Conservation (phyloP, 352 stramenopile genomes). For the Pythium oligandrum region DNA sequence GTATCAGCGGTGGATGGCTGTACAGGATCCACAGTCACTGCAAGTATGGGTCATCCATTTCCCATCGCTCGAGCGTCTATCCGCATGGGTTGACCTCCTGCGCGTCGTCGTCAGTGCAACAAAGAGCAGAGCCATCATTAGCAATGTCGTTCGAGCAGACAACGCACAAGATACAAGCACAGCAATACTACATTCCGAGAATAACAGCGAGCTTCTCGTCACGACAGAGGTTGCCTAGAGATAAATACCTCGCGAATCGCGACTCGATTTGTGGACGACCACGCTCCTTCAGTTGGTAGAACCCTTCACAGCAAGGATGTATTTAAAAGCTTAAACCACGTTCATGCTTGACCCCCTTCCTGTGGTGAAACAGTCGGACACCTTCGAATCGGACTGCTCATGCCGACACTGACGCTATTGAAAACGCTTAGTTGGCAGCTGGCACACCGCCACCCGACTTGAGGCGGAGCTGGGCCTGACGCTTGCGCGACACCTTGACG, state of each 20-base stretch:
- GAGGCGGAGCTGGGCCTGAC: constrained; percentile 84
- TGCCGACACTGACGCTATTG: neutral
- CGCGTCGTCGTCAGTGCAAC: constrained; percentile 33
- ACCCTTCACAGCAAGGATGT: too few relatives aligned
- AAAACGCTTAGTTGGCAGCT: constrained; percentile 60
- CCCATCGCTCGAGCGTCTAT: constrained; percentile 27
- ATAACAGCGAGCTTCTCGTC: too few relatives aligned
- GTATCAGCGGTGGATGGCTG: constrained; percentile 58
- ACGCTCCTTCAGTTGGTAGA: too few relatives aligned
- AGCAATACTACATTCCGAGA: too few relatives aligned
- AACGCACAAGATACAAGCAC: too few relatives aligned
- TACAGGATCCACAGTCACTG: constrained; percentile 44
- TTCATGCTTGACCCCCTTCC: too few relatives aligned
- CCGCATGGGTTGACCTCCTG: constrained; percentile 40
- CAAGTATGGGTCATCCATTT: constrained; percentile 71
- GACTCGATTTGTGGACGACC: too few relatives aligned
- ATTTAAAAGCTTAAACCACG: too few relatives aligned
- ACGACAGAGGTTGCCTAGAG: too few relatives aligned
- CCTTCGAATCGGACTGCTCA: too few relatives aligned
- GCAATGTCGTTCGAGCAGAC: constrained; percentile 29
- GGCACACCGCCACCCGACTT: constrained; percentile 84
- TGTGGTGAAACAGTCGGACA: too few relatives aligned
- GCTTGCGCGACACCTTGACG: constrained; percentile 84
- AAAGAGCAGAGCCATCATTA: constrained; percentile 28
- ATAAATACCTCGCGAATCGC: too few relatives aligned